Evolutionary conservation across 2,329 filamentous ascomycete genomes (phyloP), one percentile per base, ranked within the genome.

Genomic region (Claviceps sp.): DNA sequence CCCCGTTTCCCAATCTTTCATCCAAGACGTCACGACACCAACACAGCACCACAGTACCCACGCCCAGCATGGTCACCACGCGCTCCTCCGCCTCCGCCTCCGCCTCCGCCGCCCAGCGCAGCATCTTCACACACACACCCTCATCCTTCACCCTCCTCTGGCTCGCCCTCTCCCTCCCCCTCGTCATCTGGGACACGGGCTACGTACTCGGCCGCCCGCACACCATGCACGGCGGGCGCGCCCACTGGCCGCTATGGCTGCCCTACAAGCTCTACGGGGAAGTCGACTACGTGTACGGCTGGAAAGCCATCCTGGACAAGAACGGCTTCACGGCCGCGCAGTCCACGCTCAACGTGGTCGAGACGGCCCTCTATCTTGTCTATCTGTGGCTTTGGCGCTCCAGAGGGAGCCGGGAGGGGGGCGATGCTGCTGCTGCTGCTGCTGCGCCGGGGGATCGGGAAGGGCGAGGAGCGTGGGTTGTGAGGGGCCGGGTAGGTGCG

Each of bases 261-360:
- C 88, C 87, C 0, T 95, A 95, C 69, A 80, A 77, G 61, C 78
- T 94, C 1, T 95, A 95, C 70, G 87, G 84, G 53, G 71, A 75
- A 49, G 73, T 95, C 58, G 89, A 95, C 68, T 74, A 89, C 65
- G 74, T 91, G 37, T 95, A 95, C 70, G 88, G 89, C 42, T 84
- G 77, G 73, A 82, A 84, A 60, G 83, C 85, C 4, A 88, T 77
- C 64, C 70, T 86, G 55, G 73, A 73, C 16, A 66, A 74, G 22
- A 81, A 82, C 63, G 88, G 89, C 39, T 95, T 94, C 68, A 87
- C 86, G 0, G 78, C 76, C 43, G 87, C 88, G 40, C 89, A 95
- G 73, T 77, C 77, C 30, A 60, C 73, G 6, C 64, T 90, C 57
- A 93, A 91, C 62, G 65, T 79, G 6, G 59, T 87, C 51, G 87